A percentile compares a stretch with the other conserved stretches of the same genome.
Evolutionary conservation across 2,329 filamentous ascomycete genomes (phyloP).

Genomic region (Trichoderma atrobrunneum): DNA sequence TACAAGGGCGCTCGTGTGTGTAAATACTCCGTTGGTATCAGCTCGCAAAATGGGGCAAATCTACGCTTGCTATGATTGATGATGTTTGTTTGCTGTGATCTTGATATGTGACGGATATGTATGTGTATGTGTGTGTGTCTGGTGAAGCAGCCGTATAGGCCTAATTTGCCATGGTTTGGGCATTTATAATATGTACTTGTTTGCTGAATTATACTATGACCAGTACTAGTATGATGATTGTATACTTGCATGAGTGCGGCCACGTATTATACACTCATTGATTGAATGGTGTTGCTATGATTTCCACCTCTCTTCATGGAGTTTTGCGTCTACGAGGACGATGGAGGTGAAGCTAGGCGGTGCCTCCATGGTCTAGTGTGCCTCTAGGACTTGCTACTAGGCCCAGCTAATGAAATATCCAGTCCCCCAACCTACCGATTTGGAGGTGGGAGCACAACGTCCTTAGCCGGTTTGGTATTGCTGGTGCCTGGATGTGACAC

Average conservation of each 20-base stretch:
- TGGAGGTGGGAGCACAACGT: not conserved
- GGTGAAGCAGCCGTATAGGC: not conserved
- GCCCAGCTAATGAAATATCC: not conserved
- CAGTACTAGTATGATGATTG: not conserved
- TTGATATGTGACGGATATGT: not conserved
- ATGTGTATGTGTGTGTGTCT: not conserved
- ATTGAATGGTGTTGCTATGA: not conserved
- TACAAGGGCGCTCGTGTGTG: not conserved
- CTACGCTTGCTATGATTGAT: conserved; percentile 1
- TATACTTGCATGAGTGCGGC: not conserved
- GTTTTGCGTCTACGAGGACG: not conserved
- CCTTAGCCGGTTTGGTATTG: not conserved
- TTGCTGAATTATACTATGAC: not conserved
- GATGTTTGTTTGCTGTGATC: not conserved
- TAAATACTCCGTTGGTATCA: conserved; percentile 13
- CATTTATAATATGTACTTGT: not conserved
- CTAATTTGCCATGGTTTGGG: no score
- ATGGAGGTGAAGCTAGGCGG: not conserved
- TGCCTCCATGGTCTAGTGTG: not conserved
- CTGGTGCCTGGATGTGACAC: not conserved
- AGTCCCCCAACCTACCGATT: not conserved
- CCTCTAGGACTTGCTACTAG: not conserved
- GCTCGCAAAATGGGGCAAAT: not conserved
- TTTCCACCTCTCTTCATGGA: not conserved
- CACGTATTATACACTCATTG: not conserved